Evolutionary conservation across 352 stramenopile genomes (phyloP), one percentile per base, ranked within the genome.

Genomic region (Blastocystis hominis): DNA sequence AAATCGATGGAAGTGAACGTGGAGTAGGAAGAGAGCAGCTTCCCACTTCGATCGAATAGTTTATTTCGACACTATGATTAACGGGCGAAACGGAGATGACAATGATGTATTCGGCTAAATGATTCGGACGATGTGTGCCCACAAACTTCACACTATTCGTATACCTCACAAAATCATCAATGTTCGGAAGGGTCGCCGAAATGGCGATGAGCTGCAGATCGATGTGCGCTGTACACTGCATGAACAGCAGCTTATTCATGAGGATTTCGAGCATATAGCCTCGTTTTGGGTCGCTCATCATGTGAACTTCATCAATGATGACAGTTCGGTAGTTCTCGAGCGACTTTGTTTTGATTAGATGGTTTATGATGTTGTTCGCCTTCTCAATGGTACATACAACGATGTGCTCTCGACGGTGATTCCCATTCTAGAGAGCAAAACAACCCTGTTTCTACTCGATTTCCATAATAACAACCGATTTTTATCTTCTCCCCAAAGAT

Each of bases 341-440:
- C n/a, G 87, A 44, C 38, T 88, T 70, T 42, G 50, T 72, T 50
- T 87, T 34, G 34, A 89, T 69, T 42, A 91, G 75, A 55, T 88
- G 75, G 63, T 91, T 91, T 17, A 91, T n/a, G 53, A 91, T 66
- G 44, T 40, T 75, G 55, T 91, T 90, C 30, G 89, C 89, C 70
- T 91, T 91, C 50, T 91, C 89, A 61, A 91, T 90, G 1, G 89
- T 91, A 56, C 89, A 91, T 7, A 91, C 84, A 13, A 88, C 75
- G 30, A 91, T 86, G 44, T 90, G 75, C 34, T 88, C 86, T 13
- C 75, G 50, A 75, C 88, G 72, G 42, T 64, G 72, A 84, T 64
- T 63, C 0, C 72, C 72, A 36, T 53, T 61, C 72, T 84, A 64
- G 4, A n/a, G 9, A 63, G 64, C 0, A 40, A 30, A 7, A 76